Base-by-base conservation (phyloP, 2,329 filamentous ascomycete genomes). In the Orbilia blumenaviensis region DNA sequence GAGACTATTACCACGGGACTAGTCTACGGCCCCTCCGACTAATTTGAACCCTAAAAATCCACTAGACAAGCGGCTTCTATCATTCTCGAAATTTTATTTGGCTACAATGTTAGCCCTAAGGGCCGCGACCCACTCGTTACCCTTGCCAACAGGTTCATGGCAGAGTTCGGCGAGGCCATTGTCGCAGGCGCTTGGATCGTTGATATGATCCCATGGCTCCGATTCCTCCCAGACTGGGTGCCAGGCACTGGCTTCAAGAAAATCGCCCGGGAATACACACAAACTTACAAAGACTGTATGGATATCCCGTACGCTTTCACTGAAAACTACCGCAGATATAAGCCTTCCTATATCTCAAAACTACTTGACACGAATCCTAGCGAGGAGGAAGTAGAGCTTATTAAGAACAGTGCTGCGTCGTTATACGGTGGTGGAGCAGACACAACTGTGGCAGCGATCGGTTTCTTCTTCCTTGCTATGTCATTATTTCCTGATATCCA, bases 401-500 rank as follows among this genome's bases (percentile, higher is more conserved):
- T 86, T 80, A 81, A 82, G 0, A 83, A 84, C 38, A 77, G 85
- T 0, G 85, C 86, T 46, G 81, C 84, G 34, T 78, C 82, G 7
- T 82, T 85, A 8, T 81, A 86, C 16, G 83, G 83, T 66, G 84
- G 85, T 0, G 85, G 85, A 5, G 82, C 81, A 29, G 84, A 86
- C 74, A 86, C 83, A 3, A 83, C 84, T 0, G 80, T 84, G n/a
- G 81, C 83, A 75, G 80, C 80, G 7, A 61, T 83, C n/a, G 82
- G 81, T 66, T 80, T 80, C 46, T 80, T 81, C 50, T 73, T 81
- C 60, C 80, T 82, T 78, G 82, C 82, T 7, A 83, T 87, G 86
- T 83, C 83, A 23, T 81, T 87, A 77, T 84, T 87, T 77, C 86
- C 87, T 0, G 84, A 85, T 78, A 87, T 86, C 84, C 84, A 87